Evolutionary conservation across 768 basidiomycete genomes (phyloP).

Genomic region (Russula foetens): DNA sequence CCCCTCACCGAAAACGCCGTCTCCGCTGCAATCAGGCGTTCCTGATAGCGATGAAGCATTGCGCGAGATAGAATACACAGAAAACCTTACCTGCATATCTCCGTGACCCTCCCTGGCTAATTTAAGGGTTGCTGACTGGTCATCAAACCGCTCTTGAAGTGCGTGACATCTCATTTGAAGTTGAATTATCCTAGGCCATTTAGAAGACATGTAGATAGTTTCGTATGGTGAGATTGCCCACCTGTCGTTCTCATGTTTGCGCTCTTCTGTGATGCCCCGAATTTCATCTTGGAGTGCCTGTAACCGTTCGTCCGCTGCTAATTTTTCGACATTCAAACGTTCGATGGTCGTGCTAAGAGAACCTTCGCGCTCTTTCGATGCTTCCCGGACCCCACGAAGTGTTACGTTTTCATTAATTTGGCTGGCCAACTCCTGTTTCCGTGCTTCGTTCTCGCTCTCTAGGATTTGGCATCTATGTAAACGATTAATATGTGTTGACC

Average conservation of each 20-base stretch:
- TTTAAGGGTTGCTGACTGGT: slow-evolving; percentile 44
- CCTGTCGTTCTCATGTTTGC: slow-evolving; percentile 9
- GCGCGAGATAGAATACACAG: background rate
- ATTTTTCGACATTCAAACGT: slow-evolving; percentile 9
- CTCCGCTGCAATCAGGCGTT: slow-evolving; percentile 33
- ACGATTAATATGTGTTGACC: background rate
- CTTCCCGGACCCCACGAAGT: slow-evolving; percentile 3
- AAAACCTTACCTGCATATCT: slow-evolving; percentile 39
- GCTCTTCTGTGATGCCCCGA: background rate
- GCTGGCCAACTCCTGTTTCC: slow-evolving; percentile 5
- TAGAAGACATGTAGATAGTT: background rate
- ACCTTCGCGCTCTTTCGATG: slow-evolving; percentile 4
- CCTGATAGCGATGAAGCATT: slow-evolving; percentile 24
- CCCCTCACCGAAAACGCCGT: slow-evolving; percentile 30
- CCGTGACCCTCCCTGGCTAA: slow-evolving; percentile 47
- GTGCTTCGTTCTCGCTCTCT: slow-evolving; percentile 7
- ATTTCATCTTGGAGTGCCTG: slow-evolving; percentile 7
- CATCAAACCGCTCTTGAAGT: slow-evolving; percentile 53
- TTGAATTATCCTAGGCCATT: slow-evolving; percentile 10
- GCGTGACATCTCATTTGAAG: slow-evolving; percentile 27
- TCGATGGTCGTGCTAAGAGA: background rate
- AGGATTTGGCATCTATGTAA: slow-evolving; percentile 5
- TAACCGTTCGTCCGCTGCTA: background rate
- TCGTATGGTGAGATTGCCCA: background rate
- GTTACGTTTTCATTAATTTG: background rate